Evolutionary conservation across 768 basidiomycete species (phyloP).

Genomic region (Pleurotus ostreatus): DNA sequence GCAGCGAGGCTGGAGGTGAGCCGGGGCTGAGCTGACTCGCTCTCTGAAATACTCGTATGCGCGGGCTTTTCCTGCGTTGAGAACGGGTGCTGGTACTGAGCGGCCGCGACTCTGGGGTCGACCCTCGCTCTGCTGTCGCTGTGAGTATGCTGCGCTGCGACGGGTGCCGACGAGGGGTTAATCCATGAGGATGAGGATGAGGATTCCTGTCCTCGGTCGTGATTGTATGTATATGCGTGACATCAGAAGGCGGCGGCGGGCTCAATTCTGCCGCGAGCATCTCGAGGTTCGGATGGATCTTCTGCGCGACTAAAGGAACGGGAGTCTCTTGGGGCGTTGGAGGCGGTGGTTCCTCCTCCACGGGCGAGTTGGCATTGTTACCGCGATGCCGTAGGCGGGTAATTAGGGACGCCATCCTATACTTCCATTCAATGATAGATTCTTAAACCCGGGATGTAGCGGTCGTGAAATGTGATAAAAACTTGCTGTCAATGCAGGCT

Average conservation of each 20-base stretch:
- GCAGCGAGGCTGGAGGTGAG: slow-evolving; percentile 2
- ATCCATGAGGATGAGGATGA: background rate
- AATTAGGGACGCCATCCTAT: no score
- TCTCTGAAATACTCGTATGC: background rate
- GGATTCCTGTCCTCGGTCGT: background rate
- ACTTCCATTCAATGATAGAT: no score
- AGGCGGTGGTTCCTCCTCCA: background rate
- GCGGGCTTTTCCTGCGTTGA: background rate
- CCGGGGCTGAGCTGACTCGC: slow-evolving; percentile 6
- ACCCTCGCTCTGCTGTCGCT: background rate
- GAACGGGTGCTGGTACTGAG: background rate
- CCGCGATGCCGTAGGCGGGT: background rate
- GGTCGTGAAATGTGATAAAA: no score
- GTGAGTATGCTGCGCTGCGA: background rate
- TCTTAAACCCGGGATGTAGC: no score
- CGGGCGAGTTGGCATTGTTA: background rate
- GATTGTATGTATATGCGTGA: background rate
- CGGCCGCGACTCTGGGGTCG: background rate
- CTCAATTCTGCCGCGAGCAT: slow-evolving; percentile 21
- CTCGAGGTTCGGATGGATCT: slow-evolving; percentile 36
- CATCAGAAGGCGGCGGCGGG: background rate
- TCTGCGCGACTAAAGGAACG: slow-evolving; percentile 17
- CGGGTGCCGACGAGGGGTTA: slow-evolving; percentile 10
- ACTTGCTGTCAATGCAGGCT: background rate
- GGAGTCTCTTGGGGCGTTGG: background rate